These are phyloP conservation scores for Dioscorea cayenensis DNA, from an alignment of 116 monocot genomes.

Conservation along the genomic window DNA sequence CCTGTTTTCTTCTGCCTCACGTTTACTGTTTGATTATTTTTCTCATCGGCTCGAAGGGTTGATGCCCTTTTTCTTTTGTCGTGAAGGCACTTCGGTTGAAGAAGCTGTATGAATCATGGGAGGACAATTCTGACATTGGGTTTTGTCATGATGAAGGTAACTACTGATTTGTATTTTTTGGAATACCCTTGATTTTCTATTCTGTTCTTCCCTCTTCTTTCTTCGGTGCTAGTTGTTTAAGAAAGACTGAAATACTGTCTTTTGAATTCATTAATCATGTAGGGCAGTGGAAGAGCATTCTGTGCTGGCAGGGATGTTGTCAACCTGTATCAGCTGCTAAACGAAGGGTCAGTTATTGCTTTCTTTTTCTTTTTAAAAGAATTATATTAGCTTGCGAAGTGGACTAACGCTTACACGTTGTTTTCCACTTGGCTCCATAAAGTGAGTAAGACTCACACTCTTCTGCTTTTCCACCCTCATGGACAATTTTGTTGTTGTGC, in stretches of 20 bases:
- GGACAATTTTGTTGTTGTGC: no score
- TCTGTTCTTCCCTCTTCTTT: no score
- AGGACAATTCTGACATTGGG: slow-evolving; percentile 93
- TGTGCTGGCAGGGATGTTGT: slow-evolving; percentile 92
- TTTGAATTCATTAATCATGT: slow-evolving; percentile 21
- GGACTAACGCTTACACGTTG: no score
- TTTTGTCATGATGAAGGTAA: slow-evolving; percentile 93
- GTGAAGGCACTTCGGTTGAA: slow-evolving; percentile 61
- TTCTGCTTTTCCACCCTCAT: no score
- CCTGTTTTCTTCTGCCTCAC: slow-evolving; percentile 1
- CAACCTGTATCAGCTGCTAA: slow-evolving; percentile 42
- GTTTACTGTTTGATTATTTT: slow-evolving; percentile 7
- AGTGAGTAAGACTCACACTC: no score
- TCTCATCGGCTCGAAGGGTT: not conserved
- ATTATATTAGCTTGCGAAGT: not conserved
- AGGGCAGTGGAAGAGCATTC: slow-evolving; percentile 96
- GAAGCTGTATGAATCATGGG: slow-evolving; percentile 93
- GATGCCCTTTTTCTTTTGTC: not conserved
- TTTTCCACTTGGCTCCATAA: no score
- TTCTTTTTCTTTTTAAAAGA: not conserved
- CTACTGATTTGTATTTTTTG: not conserved
- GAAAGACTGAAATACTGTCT: slow-evolving; percentile 1
- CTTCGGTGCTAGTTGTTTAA: not conserved
- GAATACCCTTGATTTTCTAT: not conserved
- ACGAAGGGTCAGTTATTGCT: slow-evolving; percentile 49